phyloP scores from a whole-genome alignment of 192 early-diverging fungal species.

The Coemansia sp. region DNA sequence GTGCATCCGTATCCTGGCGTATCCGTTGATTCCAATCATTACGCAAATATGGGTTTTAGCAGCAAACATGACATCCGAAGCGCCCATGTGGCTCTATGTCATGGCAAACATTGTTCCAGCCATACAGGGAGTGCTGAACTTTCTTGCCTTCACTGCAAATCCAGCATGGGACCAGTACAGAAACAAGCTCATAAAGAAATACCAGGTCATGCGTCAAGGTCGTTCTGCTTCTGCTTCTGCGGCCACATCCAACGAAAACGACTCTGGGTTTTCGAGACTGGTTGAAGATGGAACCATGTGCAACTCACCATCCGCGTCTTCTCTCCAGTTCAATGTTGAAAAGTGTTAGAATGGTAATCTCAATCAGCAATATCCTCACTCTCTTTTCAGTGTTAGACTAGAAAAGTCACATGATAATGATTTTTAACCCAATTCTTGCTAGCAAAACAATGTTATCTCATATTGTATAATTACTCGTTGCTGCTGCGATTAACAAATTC shows the following conservation, averaged over 20 bases:
- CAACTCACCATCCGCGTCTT: conserved; percentile 2
- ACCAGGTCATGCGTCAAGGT: not conserved
- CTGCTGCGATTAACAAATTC: too few relatives aligned
- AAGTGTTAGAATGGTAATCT: not conserved
- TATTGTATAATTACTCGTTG: too few relatives aligned
- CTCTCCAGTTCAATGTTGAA: conserved; percentile 1
- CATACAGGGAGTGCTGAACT: conserved; percentile 43
- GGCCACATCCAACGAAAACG: not conserved
- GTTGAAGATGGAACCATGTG: conserved; percentile 5
- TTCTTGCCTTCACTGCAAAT: conserved; percentile 25
- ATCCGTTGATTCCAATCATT: conserved; percentile 30
- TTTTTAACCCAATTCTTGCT: not conserved
- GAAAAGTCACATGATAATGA: not conserved
- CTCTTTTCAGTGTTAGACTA: not conserved
- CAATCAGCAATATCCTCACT: not conserved
- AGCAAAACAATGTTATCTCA: not conserved
- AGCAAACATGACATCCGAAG: conserved; percentile 29
- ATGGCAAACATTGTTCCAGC: conserved; percentile 46
- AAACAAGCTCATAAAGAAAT: not conserved
- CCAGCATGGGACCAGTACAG: conserved; percentile 28
- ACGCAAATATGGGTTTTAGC: conserved; percentile 45
- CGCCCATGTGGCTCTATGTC: conserved; percentile 50
- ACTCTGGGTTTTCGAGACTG: conserved; percentile 5
- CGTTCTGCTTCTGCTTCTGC: not conserved
- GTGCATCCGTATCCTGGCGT: conserved; percentile 18